Base-by-base conservation (phyloP, 2,329 filamentous ascomycete species). In the Fusarium foetens region DNA sequence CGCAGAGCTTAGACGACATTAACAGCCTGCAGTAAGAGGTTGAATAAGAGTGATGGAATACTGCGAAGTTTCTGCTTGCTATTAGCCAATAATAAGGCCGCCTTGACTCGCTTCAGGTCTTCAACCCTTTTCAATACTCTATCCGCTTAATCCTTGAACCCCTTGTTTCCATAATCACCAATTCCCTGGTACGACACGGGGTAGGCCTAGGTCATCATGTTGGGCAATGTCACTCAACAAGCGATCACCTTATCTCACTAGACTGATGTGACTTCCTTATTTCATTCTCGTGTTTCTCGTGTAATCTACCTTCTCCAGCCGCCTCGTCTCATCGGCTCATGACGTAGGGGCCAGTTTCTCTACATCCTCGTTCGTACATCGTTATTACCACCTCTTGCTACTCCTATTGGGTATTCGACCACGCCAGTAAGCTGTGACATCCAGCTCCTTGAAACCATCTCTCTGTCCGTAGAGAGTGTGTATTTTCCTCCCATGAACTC, bases 251-350 rank as follows among this genome's bases (percentile, higher is more conserved):
- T 33, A 46, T 38, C 61, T 66, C 17, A 48, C 58, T 67, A 53
- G 39, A 53, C 21, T 52, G 39, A 38, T 42, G 21, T 33, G 35
- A 41, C 19, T 48, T 46, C 29, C 48, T 72, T 41, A 46, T 63
- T 51, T 74, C 73, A 74, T 76, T 75, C 73, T 75, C 67, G 39
- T 70, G 52, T 74, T 66, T 54, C 66, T 70, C 62, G 66, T 66
- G 57, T 68, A 72, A 65, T 53, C 58, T 49, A 45, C 62, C 59
- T 23, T 29, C 43, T 42, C 46, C 48, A 35, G 12, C 42, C 29
- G 31, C 41, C 25, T 36, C 19, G 38, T 43, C 49, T 46, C 43
- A 38, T 42, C 27, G 29, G 38, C 36, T 38, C 45, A 38, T 63
- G 58, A 48, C 52, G 63, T 60, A 38, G 29, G 41, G 63, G 60